A percentile compares a stretch with the other conserved stretches of the same genome.
phyloP scores from a whole-genome alignment of 2,329 filamentous ascomycete genomes.

The Fusarium sublunatum region DNA sequence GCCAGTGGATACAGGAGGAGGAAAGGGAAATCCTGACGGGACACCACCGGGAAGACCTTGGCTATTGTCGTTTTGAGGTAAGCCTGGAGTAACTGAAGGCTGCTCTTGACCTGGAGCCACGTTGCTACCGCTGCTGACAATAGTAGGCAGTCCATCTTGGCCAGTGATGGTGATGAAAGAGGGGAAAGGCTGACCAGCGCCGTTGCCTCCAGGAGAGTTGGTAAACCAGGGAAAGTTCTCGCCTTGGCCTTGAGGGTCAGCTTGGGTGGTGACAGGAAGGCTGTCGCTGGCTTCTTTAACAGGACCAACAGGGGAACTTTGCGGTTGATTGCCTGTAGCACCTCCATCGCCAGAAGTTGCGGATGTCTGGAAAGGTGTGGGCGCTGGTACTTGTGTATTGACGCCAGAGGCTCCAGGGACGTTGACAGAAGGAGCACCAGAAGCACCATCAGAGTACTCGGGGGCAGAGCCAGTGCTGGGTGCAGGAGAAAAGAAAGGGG shows the following conservation, averaged over 20 bases:
- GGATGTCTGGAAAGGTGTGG: conserved; percentile 29
- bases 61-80: conserved; percentile 16
- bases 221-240: conserved; percentile 31
- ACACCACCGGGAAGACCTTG: conserved; percentile 31
- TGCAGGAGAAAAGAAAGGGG: conserved; percentile 19
- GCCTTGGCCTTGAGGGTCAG: conserved; percentile 25
- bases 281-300: conserved; percentile 34
- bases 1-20: conserved; percentile 23
- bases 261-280: conserved; percentile 35
- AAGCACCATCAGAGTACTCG: conserved; percentile 32
- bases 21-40: conserved; percentile 28
- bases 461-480: conserved; percentile 38
- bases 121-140: conserved; percentile 34
- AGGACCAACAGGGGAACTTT: conserved; percentile 23
- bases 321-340: conserved; percentile 19
- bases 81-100: conserved; percentile 21
- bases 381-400: conserved; percentile 24
- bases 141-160: conserved; percentile 45
- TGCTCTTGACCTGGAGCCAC: conserved; percentile 20
- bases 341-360: conserved; percentile 24
- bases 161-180: conserved; percentile 42
- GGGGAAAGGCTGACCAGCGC: conserved; percentile 18
- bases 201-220: conserved; percentile 16
- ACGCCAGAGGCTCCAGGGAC: conserved; percentile 24
- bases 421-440: conserved; percentile 33